phyloP scores from a whole-genome alignment of 2,329 filamentous ascomycete species.

The Diplodia corticola region DNA sequence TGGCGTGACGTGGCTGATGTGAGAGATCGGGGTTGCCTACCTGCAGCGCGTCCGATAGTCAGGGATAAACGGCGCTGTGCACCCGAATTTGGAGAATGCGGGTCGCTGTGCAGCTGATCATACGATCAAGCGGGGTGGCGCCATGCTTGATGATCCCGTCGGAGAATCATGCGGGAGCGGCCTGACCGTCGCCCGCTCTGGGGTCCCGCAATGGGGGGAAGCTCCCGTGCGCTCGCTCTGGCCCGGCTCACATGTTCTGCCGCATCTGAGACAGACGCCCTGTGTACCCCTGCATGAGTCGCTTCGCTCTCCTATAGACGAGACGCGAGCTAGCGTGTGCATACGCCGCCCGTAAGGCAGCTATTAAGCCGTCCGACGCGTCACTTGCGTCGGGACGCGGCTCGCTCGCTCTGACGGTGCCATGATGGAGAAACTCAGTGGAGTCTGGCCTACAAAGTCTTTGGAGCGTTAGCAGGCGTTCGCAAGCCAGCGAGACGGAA shows the following conservation, averaged over 20 bases:
- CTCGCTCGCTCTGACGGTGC: neutral
- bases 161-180: slow-evolving; percentile 19
- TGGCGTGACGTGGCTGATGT: slow-evolving; percentile 12
- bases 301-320: neutral
- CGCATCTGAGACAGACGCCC: neutral
- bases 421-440: neutral
- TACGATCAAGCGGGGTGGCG: slow-evolving; percentile 22
- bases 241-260: neutral
- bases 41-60: neutral
- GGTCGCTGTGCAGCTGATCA: slow-evolving; percentile 17
- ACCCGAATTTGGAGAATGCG: slow-evolving; percentile 2
- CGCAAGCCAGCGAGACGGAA: neutral
- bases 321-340: neutral
- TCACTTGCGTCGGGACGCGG: neutral
- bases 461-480: neutral
- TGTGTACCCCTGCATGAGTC: slow-evolving; percentile 11
- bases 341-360: slow-evolving; percentile 2
- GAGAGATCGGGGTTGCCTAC: slow-evolving; percentile 10
- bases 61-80: slow-evolving; percentile 9
- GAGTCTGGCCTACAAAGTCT: neutral
- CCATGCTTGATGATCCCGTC: slow-evolving; percentile 13
- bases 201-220: slow-evolving; percentile 15
- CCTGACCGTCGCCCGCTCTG: slow-evolving; percentile 20
- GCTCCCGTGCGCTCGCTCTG: slow-evolving; percentile 9
- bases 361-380: neutral